phyloP scores from a whole-genome alignment of 106 monocot species.

The Dendrobium chrysotoxum region DNA sequence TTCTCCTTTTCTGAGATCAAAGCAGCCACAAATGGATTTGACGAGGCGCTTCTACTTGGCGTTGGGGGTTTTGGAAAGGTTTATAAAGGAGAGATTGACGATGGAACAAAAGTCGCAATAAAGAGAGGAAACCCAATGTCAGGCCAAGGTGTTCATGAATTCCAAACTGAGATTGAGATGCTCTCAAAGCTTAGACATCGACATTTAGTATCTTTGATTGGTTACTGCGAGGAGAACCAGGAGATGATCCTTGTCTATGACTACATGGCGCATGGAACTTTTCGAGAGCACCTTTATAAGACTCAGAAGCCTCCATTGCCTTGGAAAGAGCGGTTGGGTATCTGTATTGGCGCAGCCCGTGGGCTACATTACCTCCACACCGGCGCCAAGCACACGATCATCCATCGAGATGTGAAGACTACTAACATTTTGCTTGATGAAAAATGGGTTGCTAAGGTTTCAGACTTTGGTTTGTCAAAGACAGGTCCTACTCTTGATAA shows the following conservation, averaged over 20 bases:
- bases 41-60: conserved; percentile 54
- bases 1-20: conserved; percentile 60
- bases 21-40: conserved; percentile 50
- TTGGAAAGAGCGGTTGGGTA: conserved; percentile 32
- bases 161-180: conserved; percentile 53
- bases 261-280: conserved; percentile 43
- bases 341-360: conserved; percentile 25
- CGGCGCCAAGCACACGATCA: conserved; percentile 44
- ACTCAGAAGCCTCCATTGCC: conserved; percentile 35
- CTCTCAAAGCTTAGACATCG: conserved; percentile 69
- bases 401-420: conserved; percentile 91
- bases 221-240: conserved; percentile 21
- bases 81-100: conserved; percentile 32
- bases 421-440: conserved; percentile 82
- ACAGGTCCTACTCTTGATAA: conserved; percentile 41
- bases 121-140: conserved; percentile 49
- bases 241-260: conserved; percentile 28
- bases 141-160: conserved; percentile 40
- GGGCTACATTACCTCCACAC: conserved; percentile 29
- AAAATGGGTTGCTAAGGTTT: conserved; percentile 58
- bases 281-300: conserved; percentile 58
- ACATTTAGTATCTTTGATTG: conserved; percentile 53
- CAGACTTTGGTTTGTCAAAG: conserved; percentile 67
- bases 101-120: conserved; percentile 38
- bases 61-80: conserved; percentile 70